phyloP scores from a whole-genome alignment of 2,329 filamentous ascomycete genomes.

The Colletotrichum horii region DNA sequence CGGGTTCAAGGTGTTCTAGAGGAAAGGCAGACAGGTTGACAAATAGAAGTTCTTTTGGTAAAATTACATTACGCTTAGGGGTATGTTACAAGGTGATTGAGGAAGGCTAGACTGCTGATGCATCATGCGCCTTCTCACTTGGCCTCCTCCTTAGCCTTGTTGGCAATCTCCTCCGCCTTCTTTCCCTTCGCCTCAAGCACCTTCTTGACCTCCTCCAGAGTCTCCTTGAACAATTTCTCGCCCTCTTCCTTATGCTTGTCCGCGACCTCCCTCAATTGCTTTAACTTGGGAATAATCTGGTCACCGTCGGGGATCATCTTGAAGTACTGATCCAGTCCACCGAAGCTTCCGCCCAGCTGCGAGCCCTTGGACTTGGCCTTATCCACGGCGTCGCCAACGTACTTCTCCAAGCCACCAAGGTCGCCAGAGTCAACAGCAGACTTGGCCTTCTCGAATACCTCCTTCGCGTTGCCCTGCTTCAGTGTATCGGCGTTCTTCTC shows the following conservation, averaged over 20 bases:
- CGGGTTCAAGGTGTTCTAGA: not conserved
- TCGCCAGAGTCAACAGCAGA: constrained; percentile 67
- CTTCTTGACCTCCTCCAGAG: constrained; percentile 69
- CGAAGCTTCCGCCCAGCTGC: constrained; percentile 41
- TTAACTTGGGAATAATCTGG: constrained; percentile 69
- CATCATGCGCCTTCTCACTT: constrained; percentile 31
- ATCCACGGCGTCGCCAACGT: constrained; percentile 58
- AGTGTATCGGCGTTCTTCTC: constrained; percentile 73
- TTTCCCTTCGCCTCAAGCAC: constrained; percentile 65
- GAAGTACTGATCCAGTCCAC: constrained; percentile 66
- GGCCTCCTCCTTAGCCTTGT: constrained; percentile 57
- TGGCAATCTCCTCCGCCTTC: constrained; percentile 62
- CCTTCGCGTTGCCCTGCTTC: constrained; percentile 69
- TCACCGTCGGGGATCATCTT: constrained; percentile 68
- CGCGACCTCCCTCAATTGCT: constrained; percentile 67
- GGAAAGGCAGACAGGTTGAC: not conserved
- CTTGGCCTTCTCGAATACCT: constrained; percentile 68
- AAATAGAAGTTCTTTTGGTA: not conserved
- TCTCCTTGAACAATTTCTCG: constrained; percentile 72
- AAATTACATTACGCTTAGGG: too few species aligned
- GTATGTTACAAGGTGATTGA: not conserved
- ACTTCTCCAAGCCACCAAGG: constrained; percentile 62
- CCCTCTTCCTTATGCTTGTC: constrained; percentile 73
- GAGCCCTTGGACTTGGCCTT: constrained; percentile 61
- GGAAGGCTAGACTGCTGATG: not conserved